Base-by-base conservation (phyloP, 306 rosid genomes). In the Chamaecrista fasciculata region DNA sequence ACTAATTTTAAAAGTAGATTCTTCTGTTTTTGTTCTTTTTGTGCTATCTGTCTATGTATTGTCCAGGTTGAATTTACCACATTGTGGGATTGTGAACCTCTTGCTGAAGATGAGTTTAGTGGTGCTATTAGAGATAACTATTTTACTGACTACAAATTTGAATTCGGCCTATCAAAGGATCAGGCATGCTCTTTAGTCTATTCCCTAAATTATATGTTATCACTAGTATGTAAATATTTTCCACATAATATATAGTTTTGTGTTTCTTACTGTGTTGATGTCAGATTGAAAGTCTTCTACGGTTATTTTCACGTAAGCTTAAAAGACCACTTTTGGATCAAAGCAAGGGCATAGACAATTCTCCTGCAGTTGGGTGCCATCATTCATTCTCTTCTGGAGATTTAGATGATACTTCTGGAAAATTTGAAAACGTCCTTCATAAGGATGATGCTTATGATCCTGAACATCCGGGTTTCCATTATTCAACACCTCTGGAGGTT, bases 51-150 rank as follows among this genome's bases (percentile, higher is more conserved):
- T 33, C 34, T 29, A 2, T 29, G 36, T 65, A 48, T 76, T 37
- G 15, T 25, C 52, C 69, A 86, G 86, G 91, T 84, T 56, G 71
- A 67, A 59, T 62, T 84, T 61, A 36, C 62, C 37, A 49, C 34
- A 66, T 56, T 79, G 50, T 86, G 88, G 89, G 63, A 1, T 4
- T 86, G 85, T 72, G 66, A 29, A 19, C 79, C 92, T 24, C 76
- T 86, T 44, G 25, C 31, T 29, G 87, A 86, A 66, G 2, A 75
- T 56, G 83, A 84, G 39, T 86, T 86, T 56, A 19, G 68, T 36
- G 80, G 62, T 47, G 85, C 81, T 19, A 84, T 86, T 43, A 25
- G 2, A 52, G 83, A 73, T 25, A 86, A 86, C n/a, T 86, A 84
- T 69, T 84, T 58, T 25, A 24, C 23, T 0, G 36, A 23, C 36